Evolutionary conservation across 805 yeast species (phyloP).

Genomic region (Metahyphopichia silvanorum): DNA sequence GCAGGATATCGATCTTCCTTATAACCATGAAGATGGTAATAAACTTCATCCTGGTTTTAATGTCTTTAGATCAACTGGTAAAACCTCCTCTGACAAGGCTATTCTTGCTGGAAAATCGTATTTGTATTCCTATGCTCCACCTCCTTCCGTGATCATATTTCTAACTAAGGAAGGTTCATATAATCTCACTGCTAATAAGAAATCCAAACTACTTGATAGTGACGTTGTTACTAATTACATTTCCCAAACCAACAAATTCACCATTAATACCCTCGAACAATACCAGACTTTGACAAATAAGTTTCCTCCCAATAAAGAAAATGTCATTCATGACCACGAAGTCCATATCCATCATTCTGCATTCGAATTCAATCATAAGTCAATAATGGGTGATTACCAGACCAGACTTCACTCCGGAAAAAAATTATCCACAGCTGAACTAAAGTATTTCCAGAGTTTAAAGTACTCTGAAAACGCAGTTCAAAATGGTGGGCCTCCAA

Average conservation of each 20-base stretch:
- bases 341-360: conserved; percentile 23
- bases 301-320: conserved; percentile 14
- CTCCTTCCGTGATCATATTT: conserved; percentile 34
- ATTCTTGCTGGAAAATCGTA: conserved; percentile 35
- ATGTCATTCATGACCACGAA: conserved; percentile 24
- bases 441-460: conserved; percentile 31
- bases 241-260: conserved; percentile 7
- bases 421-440: conserved; percentile 13
- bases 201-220: conserved; percentile 16
- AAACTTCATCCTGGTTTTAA: conserved; percentile 34
- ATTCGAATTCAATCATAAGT: conserved; percentile 20
- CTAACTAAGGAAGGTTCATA: conserved; percentile 35
- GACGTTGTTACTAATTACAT: conserved; percentile 21
- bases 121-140: conserved; percentile 38
- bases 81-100: conserved; percentile 24
- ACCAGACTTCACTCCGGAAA: conserved; percentile 13
- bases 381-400: conserved; percentile 14
- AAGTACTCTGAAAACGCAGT: conserved; percentile 24
- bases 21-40: conserved; percentile 15
- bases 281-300: conserved; percentile 15
- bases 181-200: conserved; percentile 13
- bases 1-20: conserved; percentile 13
- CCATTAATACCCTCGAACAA: conserved; percentile 14
- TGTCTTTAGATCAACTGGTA: conserved; percentile 27
- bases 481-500: conserved; percentile 27